Evolutionary conservation across 2,329 filamentous ascomycete species (phyloP).

Genomic region (Alternaria postmessia): DNA sequence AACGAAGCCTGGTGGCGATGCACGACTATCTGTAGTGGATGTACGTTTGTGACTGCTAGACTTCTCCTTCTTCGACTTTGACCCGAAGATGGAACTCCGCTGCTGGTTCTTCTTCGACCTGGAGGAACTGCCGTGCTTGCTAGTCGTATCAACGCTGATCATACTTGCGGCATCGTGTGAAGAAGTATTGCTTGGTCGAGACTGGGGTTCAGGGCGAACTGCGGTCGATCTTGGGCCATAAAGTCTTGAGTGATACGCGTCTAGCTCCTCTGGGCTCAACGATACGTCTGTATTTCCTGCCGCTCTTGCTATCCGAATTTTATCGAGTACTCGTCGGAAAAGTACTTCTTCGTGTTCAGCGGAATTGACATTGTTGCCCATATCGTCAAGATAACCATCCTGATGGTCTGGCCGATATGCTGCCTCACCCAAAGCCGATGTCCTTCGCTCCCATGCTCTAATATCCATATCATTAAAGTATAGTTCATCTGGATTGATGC

Average conservation of each 20-base stretch:
- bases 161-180: conserved; percentile 42
- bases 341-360: conserved; percentile 73
- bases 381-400: conserved; percentile 55
- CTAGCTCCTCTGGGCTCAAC: conserved; percentile 80
- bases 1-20: conserved; percentile 58
- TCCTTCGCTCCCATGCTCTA: conserved; percentile 50
- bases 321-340: conserved; percentile 78
- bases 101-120: conserved; percentile 49
- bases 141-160: conserved; percentile 40
- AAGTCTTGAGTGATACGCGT: conserved; percentile 75
- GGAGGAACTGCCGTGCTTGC: conserved; percentile 37
- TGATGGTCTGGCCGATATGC: conserved; percentile 61
- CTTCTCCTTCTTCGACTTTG: conserved; percentile 44
- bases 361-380: conserved; percentile 49
- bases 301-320: conserved; percentile 79
- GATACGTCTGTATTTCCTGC: conserved; percentile 81
- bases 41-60: conserved; percentile 41
- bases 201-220: conserved; percentile 34
- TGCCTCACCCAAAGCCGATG: conserved; percentile 58
- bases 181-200: conserved; percentile 34
- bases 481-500: conserved; percentile 56
- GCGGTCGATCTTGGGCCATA: conserved; percentile 57
- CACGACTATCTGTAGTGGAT: conserved; percentile 31
- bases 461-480: conserved; percentile 60
- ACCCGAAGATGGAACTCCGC: conserved; percentile 39